A percentile compares a stretch with the other conserved stretches of the same genome.
Conservation (phyloP, 352 stramenopile species). For the Phytophthora nicotianae region DNA sequence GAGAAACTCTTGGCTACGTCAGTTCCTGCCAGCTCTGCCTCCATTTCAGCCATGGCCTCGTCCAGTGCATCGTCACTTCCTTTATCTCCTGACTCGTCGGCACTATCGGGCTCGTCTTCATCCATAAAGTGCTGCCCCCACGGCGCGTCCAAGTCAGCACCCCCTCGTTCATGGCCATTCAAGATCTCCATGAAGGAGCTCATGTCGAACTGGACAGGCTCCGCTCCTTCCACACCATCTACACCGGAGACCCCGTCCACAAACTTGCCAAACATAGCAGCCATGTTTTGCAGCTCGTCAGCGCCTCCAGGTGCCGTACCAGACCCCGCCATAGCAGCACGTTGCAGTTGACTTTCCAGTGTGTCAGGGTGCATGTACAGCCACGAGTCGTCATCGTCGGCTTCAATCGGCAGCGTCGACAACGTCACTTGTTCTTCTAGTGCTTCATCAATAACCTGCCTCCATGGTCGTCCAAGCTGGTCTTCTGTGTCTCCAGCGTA, state of each 20-base stretch:
- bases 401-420: constrained; percentile 11
- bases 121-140: constrained; percentile 36
- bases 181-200: constrained; percentile 72
- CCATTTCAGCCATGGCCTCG: constrained; percentile 79
- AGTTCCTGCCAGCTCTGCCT: constrained; percentile 59
- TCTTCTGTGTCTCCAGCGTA: constrained; percentile 50
- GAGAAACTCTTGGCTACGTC: constrained; percentile 68
- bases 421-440: constrained; percentile 15
- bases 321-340: constrained; percentile 21
- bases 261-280: constrained; percentile 80
- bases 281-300: constrained; percentile 72
- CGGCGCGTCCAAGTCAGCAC: constrained; percentile 19
- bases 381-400: constrained; percentile 81
- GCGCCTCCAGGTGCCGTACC: constrained; percentile 37
- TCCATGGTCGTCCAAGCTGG: constrained; percentile 51
- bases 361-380: constrained; percentile 78
- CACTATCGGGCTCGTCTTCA: constrained; percentile 33
- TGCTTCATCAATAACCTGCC: constrained; percentile 41
- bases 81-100: constrained; percentile 37
- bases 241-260: constrained; percentile 62
- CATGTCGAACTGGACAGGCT: constrained; percentile 73
- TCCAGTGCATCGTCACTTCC: constrained; percentile 42
- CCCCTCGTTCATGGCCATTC: constrained; percentile 26
- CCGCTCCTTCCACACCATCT: constrained; percentile 64
- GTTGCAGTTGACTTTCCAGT: constrained; percentile 68